phyloP scores from a whole-genome alignment of 2,329 filamentous ascomycete genomes.

The Exophiala oligosperma region DNA sequence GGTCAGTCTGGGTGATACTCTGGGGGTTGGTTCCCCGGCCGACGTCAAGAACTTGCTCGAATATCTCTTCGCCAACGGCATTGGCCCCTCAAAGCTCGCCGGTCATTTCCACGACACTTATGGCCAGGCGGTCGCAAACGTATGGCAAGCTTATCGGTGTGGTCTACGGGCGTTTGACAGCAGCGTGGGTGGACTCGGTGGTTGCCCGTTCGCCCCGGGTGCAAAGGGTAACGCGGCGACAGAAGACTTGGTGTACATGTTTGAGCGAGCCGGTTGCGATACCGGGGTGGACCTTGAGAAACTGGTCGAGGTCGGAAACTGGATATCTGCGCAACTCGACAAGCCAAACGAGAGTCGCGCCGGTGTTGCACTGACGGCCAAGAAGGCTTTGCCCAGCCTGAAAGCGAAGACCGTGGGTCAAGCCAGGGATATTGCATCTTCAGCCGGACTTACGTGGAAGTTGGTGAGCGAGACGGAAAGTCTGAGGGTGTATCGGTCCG shows the following conservation, averaged over 20 bases:
- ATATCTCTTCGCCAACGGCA: constrained; percentile 46
- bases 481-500: constrained; percentile 33
- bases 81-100: constrained; percentile 69
- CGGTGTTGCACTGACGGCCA: constrained; percentile 54
- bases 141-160: constrained; percentile 72
- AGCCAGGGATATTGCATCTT: background rate
- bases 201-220: constrained; percentile 81
- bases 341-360: constrained; percentile 65
- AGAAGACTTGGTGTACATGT: constrained; percentile 78
- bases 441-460: constrained; percentile 23
- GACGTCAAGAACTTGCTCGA: constrained; percentile 35
- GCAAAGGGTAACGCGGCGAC: constrained; percentile 85
- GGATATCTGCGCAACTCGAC: constrained; percentile 67
- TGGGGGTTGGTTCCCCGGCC: constrained; percentile 73
- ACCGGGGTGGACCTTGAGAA: constrained; percentile 45
- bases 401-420: background rate
- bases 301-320: constrained; percentile 67
- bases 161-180: constrained; percentile 78
- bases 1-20: constrained; percentile 86
- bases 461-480: constrained; percentile 27
- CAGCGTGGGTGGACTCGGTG: constrained; percentile 77
- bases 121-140: constrained; percentile 81
- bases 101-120: constrained; percentile 91
- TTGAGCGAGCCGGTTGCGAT: constrained; percentile 57
- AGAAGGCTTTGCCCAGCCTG: background rate